Percentiles rank a stretch among this genome's conserved stretches.
phyloP scores from a whole-genome alignment of 192 early-diverging fungal species.

The Coemansia sp. region DNA sequence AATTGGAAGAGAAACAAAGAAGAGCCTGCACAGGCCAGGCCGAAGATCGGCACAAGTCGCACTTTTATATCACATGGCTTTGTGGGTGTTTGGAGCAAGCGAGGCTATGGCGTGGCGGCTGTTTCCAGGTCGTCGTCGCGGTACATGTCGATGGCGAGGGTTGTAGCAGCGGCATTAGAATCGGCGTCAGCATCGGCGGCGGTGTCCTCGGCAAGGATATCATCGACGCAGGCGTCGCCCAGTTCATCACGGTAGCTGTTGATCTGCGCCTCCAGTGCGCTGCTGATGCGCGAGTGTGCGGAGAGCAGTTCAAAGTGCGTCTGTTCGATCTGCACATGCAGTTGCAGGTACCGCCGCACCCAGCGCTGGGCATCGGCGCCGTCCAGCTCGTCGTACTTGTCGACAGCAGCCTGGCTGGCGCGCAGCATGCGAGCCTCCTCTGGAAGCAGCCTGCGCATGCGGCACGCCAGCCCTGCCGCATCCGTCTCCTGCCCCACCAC shows the following conservation, averaged over 20 bases:
- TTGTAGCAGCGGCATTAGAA: not conserved
- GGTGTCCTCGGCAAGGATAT: constrained; percentile 3
- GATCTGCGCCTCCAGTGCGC: constrained; percentile 12
- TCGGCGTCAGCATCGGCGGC: too few species aligned
- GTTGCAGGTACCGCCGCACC: constrained; percentile 31
- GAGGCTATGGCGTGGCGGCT: too few species aligned
- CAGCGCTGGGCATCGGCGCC: constrained; percentile 28
- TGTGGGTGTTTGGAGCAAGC: not conserved
- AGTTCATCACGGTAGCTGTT: constrained; percentile 22
- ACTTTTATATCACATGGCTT: too few species aligned
- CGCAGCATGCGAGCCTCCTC: constrained; percentile 36
- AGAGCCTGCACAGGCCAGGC: not conserved
- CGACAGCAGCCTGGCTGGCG: constrained; percentile 18
- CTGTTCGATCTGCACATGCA: constrained; percentile 21
- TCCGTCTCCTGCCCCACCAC: constrained; percentile 13
- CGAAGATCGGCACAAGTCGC: not conserved
- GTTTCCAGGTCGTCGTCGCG: too few species aligned
- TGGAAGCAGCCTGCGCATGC: constrained; percentile 31
- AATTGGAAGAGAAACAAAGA: too few species aligned
- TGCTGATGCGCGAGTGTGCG: constrained; percentile 21
- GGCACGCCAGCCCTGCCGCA: constrained; percentile 12
- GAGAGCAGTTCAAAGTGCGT: constrained; percentile 13
- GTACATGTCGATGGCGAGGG: constrained; percentile 28
- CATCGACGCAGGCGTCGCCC: constrained; percentile 28
- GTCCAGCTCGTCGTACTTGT: constrained; percentile 28